Conservation (phyloP, 345 rosid species). For the Erodium maritimum region DNA sequence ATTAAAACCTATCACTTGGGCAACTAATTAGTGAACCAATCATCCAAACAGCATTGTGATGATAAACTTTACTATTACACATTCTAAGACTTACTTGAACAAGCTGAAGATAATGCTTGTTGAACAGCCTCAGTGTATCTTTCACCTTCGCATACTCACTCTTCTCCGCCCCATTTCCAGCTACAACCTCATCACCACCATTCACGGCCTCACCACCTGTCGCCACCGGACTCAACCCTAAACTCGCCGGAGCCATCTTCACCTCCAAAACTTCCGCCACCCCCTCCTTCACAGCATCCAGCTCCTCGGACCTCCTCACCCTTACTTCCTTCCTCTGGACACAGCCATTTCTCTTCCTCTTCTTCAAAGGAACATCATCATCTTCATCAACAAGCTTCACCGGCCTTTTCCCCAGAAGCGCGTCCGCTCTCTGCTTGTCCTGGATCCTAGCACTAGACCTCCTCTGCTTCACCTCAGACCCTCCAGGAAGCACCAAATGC, state of each 20-base stretch:
- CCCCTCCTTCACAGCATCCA: neutral
- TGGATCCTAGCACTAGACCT: neutral
- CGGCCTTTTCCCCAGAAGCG: neutral
- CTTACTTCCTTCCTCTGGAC: neutral
- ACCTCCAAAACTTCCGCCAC: conserved; percentile 9
- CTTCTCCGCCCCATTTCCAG: conserved; percentile 15
- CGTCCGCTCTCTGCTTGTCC: neutral
- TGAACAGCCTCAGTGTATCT: conserved; percentile 60
- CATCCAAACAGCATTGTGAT: too few species aligned
- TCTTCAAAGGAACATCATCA: neutral
- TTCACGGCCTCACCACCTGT: neutral
- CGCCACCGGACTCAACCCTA: neutral
- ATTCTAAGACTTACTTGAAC: conserved; percentile 43
- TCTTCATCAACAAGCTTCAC: too few species aligned
- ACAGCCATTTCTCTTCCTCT: neutral
- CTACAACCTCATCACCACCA: conserved; percentile 1
- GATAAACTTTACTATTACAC: neutral
- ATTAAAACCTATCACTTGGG: too few species aligned
- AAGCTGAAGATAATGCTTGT: conserved; percentile 68
- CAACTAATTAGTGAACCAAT: too few species aligned
- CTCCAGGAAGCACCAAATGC: neutral
- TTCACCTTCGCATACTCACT: conserved; percentile 50
- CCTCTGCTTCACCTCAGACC: neutral
- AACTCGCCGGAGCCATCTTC: neutral
- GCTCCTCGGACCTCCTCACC: neutral